Percentiles rank a stretch among this genome's conserved stretches.
These are phyloP conservation scores for Tuber indicum DNA, from an alignment of 495 filamentous ascomycete genomes.

Conservation along the genomic window DNA sequence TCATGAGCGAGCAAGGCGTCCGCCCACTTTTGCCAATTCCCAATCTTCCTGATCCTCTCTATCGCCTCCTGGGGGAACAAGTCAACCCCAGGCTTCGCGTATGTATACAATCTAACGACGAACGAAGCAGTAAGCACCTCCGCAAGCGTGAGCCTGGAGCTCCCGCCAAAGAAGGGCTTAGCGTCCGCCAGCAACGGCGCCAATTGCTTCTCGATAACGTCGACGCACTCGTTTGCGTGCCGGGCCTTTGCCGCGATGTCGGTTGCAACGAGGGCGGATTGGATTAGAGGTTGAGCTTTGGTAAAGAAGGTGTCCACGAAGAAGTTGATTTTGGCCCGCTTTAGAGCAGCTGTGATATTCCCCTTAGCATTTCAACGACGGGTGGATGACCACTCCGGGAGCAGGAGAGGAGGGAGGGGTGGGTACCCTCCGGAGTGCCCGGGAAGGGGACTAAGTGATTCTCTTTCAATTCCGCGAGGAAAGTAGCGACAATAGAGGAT, in stretches of 20 bases:
- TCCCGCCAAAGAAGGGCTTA: constrained; percentile 75
- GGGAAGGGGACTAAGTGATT: constrained; percentile 50
- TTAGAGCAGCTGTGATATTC: constrained; percentile 44
- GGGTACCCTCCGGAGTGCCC: constrained; percentile 44
- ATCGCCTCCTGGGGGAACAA: constrained; percentile 51
- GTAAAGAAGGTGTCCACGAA: constrained; percentile 68
- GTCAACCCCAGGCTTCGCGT: constrained; percentile 49
- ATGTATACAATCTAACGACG: constrained; percentile 53
- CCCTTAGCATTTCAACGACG: background rate
- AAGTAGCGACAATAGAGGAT: constrained; percentile 65
- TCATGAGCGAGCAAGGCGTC: constrained; percentile 56
- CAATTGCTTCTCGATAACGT: constrained; percentile 61
- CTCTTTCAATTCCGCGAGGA: constrained; percentile 52
- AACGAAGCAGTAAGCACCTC: constrained; percentile 71
- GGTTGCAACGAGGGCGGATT: constrained; percentile 45
- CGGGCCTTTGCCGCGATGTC: constrained; percentile 45
- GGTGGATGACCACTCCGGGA: background rate
- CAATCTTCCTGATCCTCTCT: constrained; percentile 47
- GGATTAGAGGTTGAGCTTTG: constrained; percentile 54
- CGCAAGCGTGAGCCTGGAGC: constrained; percentile 63
- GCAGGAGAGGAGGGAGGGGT: constrained; percentile 10
- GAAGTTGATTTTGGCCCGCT: constrained; percentile 63
- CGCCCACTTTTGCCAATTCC: constrained; percentile 62
- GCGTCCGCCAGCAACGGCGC: constrained; percentile 63
- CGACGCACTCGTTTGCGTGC: constrained; percentile 47